Evolutionary conservation across 129 eudicot species (phyloP).

Genomic region (Oenanthe sinensis): DNA sequence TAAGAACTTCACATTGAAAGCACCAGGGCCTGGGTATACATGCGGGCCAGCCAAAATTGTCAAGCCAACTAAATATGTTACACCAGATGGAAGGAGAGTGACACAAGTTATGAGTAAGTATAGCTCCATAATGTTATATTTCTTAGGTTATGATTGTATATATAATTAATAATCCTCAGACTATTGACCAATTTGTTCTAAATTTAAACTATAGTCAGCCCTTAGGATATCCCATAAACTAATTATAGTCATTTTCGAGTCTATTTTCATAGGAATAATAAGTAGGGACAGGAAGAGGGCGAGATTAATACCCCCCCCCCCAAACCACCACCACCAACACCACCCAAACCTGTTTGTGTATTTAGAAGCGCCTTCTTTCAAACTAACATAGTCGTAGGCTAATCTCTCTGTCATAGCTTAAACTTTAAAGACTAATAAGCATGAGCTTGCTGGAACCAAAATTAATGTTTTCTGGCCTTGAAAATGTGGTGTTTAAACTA

Average conservation of each 20-base stretch:
- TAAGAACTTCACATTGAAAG: constrained; percentile 69
- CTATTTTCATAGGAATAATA: background rate
- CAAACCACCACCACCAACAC: too few species aligned
- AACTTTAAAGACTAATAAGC: background rate
- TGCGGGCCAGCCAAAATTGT: constrained; percentile 82
- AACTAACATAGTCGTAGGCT: background rate
- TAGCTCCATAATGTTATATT: background rate
- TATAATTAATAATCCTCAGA: background rate
- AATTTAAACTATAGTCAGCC: background rate
- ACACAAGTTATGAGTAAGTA: constrained; percentile 96
- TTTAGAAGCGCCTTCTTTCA: too few species aligned
- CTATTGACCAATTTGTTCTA: background rate
- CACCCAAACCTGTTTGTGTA: too few species aligned
- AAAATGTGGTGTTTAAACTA: background rate
- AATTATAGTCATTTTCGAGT: background rate
- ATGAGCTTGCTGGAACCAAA: background rate
- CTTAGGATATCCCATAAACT: background rate
- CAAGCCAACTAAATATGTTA: constrained; percentile 54
- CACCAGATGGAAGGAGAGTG: constrained; percentile 70
- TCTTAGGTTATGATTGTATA: background rate
- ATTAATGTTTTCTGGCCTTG: background rate
- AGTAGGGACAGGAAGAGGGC: background rate
- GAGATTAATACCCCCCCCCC: too few species aligned
- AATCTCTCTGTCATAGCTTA: background rate
- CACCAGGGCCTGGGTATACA: constrained; percentile 91